Evolutionary conservation across 768 basidiomycete species (phyloP), one percentile per base, ranked within the genome.

Genomic region (Lactarius akahatsu): DNA sequence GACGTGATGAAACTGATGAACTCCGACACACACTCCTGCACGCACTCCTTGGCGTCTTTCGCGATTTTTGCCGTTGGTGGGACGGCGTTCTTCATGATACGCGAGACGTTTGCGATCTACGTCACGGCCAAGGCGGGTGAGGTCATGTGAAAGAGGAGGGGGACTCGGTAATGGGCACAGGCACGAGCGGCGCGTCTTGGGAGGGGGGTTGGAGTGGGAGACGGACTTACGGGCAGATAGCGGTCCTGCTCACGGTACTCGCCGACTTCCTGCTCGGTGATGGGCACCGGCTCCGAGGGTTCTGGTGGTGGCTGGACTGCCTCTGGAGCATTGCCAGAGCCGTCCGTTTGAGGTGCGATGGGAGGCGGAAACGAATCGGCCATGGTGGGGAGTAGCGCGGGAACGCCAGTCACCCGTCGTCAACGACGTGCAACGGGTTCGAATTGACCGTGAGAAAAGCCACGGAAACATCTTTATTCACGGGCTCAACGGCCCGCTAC

Each of bases 1-100:
- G 89, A 92, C 34, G 96, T 97, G 79, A 98, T 94, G 83, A 98
- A 98, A 72, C 88, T 89, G 76, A 98, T 98, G 81, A 97, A 98
- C 79, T 98, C 96, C 52, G 92, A 94, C 63, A 97, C 94, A 78
- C 96, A 97, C 78, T 98, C 96, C 76, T 98, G 96, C 52, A 98
- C 94, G 77, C 93, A 95, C 78, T 98, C 96, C 76, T 98, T 98
- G 55, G 95, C 95, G 77, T 98, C 96, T 77, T 98, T 98, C 9
- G 93, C 92, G 73, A 98, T 96, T 79, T 98, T 98, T 52, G 96
- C 93, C 23, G 90, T 90, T 0, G 87, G 79, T 0, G 96, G 96
- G 2, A 98, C 88, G 13, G 93, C 85, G 52, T 87, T 81, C 77
- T 98, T 98, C 96, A 98, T 98, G 74, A 98, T 96, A 26, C 96